A percentile compares a stretch with the other conserved stretches of the same genome.
Conservation (phyloP, 2,329 filamentous ascomycete species). For the Fusarium anguioides region DNA sequence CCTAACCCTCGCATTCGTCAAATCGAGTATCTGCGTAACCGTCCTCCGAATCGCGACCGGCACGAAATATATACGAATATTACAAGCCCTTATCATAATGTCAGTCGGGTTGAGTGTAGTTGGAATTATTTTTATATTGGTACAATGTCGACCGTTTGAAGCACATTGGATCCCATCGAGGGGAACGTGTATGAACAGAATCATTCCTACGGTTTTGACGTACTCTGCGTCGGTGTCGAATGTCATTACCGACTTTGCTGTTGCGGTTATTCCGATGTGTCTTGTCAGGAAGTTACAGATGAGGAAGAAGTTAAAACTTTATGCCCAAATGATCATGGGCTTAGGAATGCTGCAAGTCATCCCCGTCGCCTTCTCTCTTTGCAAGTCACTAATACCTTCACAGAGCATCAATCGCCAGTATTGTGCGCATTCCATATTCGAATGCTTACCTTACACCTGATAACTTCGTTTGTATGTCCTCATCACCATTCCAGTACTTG, state of each 20-base stretch:
- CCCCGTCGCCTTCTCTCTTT: no score
- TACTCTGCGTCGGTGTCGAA: constrained; percentile 18
- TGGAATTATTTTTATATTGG: neutral
- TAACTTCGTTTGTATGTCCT: neutral
- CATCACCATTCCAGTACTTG: no score
- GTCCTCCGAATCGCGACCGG: constrained; percentile 12
- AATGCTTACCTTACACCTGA: neutral
- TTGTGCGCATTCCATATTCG: constrained; percentile 15
- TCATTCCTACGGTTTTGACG: constrained; percentile 11
- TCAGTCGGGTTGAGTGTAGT: neutral
- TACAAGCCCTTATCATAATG: neutral
- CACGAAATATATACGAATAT: neutral
- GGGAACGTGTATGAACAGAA: constrained; percentile 4
- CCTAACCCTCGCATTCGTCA: neutral
- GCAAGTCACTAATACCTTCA: neutral
- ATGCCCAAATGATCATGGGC: constrained; percentile 7
- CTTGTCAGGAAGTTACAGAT: constrained; percentile 24
- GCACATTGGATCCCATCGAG: constrained; percentile 5
- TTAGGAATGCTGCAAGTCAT: constrained; percentile 11
- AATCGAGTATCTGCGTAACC: constrained; percentile 15
- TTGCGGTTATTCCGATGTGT: constrained; percentile 4
- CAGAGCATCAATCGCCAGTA: constrained; percentile 13
- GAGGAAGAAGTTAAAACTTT: constrained; percentile 8
- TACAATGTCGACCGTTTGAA: constrained; percentile 4
- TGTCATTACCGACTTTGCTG: constrained; percentile 12